Evolutionary conservation across 1,139 yeast genomes (phyloP).

Genomic region (Taphrina populina): DNA sequence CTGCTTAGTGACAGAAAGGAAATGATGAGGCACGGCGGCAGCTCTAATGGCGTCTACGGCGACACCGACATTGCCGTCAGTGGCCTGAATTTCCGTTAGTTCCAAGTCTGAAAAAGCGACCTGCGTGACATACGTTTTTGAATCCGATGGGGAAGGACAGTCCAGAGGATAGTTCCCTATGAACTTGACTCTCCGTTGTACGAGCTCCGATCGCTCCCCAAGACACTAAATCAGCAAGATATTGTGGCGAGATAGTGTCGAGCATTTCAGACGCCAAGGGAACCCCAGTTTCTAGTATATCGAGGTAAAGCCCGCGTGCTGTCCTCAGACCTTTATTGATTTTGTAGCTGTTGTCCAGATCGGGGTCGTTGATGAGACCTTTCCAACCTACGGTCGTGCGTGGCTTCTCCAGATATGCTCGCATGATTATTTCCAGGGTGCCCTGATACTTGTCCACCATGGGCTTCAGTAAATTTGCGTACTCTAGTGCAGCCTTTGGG

Average conservation of each 20-base stretch:
- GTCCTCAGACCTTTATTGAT: conserved; percentile 92
- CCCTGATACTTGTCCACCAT: conserved; percentile 66
- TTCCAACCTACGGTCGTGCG: conserved; percentile 99
- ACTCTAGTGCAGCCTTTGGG: conserved; percentile 81
- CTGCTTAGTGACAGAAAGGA: conserved; percentile 94
- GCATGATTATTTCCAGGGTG: conserved; percentile 84
- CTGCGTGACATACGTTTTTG: conserved; percentile 66
- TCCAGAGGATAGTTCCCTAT: conserved; percentile 95
- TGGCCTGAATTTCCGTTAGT: conserved; percentile 42
- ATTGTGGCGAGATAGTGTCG: conserved; percentile 98
- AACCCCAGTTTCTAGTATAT: conserved; percentile 60
- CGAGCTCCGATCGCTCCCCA: conserved; percentile 99
- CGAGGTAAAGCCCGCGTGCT: conserved; percentile 80
- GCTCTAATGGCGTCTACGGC: conserved; percentile 94
- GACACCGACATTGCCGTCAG: conserved; percentile 90
- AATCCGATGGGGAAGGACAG: conserved; percentile 96
- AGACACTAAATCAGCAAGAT: conserved; percentile 82
- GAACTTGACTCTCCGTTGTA: conserved; percentile 96
- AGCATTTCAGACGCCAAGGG: conserved; percentile 91
- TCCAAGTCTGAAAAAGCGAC: neutral
- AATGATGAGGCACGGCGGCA: conserved; percentile 88
- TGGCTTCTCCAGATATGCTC: conserved; percentile 97
- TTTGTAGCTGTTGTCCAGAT: conserved; percentile 85
- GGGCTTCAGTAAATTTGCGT: conserved; percentile 67
- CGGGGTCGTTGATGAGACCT: conserved; percentile 96